phyloP scores from a whole-genome alignment of 176 grass and related monocot species.

The Juncus effusus region DNA sequence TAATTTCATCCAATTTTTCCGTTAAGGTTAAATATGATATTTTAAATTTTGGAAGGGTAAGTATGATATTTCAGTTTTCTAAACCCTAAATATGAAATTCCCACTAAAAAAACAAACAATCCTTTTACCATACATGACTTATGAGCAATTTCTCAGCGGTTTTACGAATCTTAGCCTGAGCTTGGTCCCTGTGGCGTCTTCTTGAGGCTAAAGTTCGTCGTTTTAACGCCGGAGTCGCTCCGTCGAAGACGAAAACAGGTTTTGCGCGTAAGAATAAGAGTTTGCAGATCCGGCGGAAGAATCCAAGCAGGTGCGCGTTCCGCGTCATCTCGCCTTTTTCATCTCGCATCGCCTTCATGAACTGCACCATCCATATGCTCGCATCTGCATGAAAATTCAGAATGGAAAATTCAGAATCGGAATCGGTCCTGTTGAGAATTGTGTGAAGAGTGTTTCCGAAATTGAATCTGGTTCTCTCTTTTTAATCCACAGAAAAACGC shows the following conservation, averaged over 20 bases:
- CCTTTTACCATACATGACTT: slow-evolving; percentile 39
- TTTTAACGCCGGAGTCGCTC: slow-evolving; percentile 78
- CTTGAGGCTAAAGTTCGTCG: slow-evolving; percentile 70
- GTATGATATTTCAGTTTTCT: background rate
- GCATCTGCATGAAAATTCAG: slow-evolving; percentile 37
- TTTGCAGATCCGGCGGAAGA: slow-evolving; percentile 94
- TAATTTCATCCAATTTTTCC: too few relatives aligned
- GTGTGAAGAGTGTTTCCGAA: background rate
- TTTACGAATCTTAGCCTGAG: slow-evolving; percentile 90
- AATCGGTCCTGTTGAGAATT: background rate
- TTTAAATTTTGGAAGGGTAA: too few relatives aligned
- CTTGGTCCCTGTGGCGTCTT: slow-evolving; percentile 68
- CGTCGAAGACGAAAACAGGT: slow-evolving; percentile 88
- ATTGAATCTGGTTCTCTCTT: background rate
- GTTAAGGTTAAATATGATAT: too few relatives aligned
- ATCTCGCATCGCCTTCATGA: slow-evolving; percentile 95
- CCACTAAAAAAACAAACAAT: slow-evolving; percentile 2
- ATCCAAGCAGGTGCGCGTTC: slow-evolving; percentile 79
- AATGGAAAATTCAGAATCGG: background rate
- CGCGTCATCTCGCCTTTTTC: slow-evolving; percentile 90
- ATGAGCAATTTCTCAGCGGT: slow-evolving; percentile 91
- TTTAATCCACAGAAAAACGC: background rate
- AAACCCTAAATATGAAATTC: too few relatives aligned
- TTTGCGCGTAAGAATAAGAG: slow-evolving; percentile 80
- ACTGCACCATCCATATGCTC: slow-evolving; percentile 99